Evolutionary conservation across 2,329 filamentous ascomycete species (phyloP), one percentile per base, ranked within the genome.

Genomic region (Penicillium fuscoglaucum): DNA sequence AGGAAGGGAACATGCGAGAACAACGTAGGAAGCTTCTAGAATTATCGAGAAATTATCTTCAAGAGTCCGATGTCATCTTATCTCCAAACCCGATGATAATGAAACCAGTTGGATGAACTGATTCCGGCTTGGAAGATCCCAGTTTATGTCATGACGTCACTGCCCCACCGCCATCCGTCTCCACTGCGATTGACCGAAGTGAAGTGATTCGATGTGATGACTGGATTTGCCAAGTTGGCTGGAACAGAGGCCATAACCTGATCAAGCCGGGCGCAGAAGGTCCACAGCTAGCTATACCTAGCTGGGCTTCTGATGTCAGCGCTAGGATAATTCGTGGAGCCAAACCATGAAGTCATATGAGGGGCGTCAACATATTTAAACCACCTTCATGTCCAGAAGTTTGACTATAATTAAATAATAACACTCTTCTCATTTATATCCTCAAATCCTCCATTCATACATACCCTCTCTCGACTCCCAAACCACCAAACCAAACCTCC

Each of bases 101-200:
- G 1, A 10, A 26, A 43, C 9, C 9, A 21, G 10, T 7, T 45
- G 24, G n/a, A 2, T 29, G 26, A 7, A 26, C 13, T 17, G 41
- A 17, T 17, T 3, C 6, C 40, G 21, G 40, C 40, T 43, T 43
- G 12, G 24, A 10, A 15, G 37, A 37, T 43, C 19, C 33, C 12
- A 26, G 37, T 37, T 43, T 15, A 39, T 52, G 62, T 66, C 58
- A 65, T 66, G 63, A 66, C 60, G 62, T 66, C 63, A 66, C 47
- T 3, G 31, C 44, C 50, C 62, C 58, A 52, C 52, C 29, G n/a
- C 31, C 29, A 54, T 59, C 24, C 39, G 54, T 43, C n/a, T 41
- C 52, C 46, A 49, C 55, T 9, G 1, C 10, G 24, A 39, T n/a
- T 19, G 37, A 21, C 37, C 35, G n/a, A 29, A 39, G 33, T 29